Base-by-base conservation (phyloP, 2,329 filamentous ascomycete species). In the Paecilomyces variotii region DNA sequence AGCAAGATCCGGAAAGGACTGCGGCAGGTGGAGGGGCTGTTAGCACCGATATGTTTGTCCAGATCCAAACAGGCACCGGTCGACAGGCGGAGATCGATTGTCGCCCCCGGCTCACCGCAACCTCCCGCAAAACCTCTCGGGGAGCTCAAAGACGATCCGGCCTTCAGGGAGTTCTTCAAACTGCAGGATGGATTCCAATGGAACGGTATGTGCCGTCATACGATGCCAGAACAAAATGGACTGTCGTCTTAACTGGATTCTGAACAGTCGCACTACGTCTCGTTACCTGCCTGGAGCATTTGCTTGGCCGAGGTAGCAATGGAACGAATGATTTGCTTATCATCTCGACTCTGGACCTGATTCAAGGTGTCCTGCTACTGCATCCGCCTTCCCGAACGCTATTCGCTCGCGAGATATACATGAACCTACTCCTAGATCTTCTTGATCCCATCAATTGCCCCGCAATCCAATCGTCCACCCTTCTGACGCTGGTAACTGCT, bases 101-200 rank as follows among this genome's bases (percentile, higher is more conserved):
- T 77, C 53, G 66, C 73, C 3, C 68, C 73, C 35, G 74, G 72
- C 28, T 66, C 73, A 56, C 65, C 73, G 57, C 74, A 77, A 54
- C 76, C 78, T 9, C 73, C 76, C 30, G 77, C 78, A 56, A 91
- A 90, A 75, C 80, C 81, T 12, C 81, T 96, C 55, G 78, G 79
- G 25, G 87, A 91, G 59, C 78, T 97, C 62, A 82, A 84, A 55
- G 84, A 87, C 63, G 94, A 97, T 74, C 90, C 89, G 24, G 93
- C 92, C 24, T 97, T 97, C 72, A 82, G 90, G 64, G 91, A 97
- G 75, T 97, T 97, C 79, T 97, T 96, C 80, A 91, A 96, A 73
- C 74, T 97, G 64, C 94, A 99, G 74, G 92, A 97, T 70, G 90
- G 92, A 2, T 99, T 99, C 71, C 91, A 97, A 78, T 97, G 91